Percentiles rank a stretch among this genome's conserved stretches.
Conservation (phyloP, 75 land plant genomes). For the Cunninghamia lanceolata region DNA sequence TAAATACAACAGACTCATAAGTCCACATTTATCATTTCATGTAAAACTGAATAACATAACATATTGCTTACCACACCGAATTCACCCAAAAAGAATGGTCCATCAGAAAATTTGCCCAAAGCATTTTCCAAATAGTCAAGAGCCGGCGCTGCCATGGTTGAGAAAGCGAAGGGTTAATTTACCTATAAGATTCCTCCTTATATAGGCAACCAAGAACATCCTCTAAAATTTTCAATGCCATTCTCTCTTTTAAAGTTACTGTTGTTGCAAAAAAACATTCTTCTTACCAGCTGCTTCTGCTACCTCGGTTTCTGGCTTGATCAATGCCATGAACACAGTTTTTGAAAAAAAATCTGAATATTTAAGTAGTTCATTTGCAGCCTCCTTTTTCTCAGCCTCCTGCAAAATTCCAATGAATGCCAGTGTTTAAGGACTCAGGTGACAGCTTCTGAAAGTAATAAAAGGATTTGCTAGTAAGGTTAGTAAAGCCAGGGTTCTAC, state of each 20-base stretch:
- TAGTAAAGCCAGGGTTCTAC: neutral
- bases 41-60: too few relatives aligned
- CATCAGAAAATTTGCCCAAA: slow-evolving; percentile 65
- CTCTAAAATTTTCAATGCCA: neutral
- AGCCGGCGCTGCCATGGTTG: slow-evolving; percentile 37
- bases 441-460: neutral
- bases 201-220: neutral
- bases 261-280: neutral
- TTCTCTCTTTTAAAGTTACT: neutral
- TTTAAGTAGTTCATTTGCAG: slow-evolving; percentile 62
- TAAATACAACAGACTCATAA: neutral
- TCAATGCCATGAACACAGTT: slow-evolving; percentile 24
- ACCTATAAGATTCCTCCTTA: neutral
- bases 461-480: neutral
- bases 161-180: neutral
- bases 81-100: slow-evolving; percentile 79
- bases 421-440: neutral
- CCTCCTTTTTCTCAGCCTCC: slow-evolving; percentile 61
- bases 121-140: slow-evolving; percentile 67
- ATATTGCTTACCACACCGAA: slow-evolving; percentile 58
- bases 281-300: slow-evolving; percentile 11
- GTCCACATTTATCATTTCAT: neutral
- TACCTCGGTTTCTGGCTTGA: slow-evolving; percentile 19
- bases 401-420: slow-evolving; percentile 10
- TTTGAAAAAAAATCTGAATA: slow-evolving; percentile 44